Percentiles rank a stretch among this genome's conserved stretches.
Evolutionary conservation across 2,329 filamentous ascomycete genomes (phyloP).

Genomic region (Pseudopithomyces maydicus): DNA sequence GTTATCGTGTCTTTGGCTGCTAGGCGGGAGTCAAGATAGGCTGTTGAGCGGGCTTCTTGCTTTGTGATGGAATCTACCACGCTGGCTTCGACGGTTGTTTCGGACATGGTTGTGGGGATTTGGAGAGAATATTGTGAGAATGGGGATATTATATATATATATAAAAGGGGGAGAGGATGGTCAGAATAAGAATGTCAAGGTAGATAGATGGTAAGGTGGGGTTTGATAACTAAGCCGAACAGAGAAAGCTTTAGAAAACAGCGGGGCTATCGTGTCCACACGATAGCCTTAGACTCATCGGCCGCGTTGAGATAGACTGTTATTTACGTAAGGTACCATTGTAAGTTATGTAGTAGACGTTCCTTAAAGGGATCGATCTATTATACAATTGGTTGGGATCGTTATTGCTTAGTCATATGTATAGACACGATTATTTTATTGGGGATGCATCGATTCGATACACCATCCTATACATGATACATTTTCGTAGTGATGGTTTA

Average conservation of each 20-base stretch:
- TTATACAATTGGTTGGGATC: too few species aligned
- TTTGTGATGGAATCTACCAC: constrained; percentile 7
- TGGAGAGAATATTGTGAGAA: not conserved
- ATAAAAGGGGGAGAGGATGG: not conserved
- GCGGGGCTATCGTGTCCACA: not conserved
- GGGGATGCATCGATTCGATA: too few species aligned
- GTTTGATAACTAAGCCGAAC: not conserved
- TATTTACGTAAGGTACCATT: not conserved
- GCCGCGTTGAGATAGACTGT: not conserved
- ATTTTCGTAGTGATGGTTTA: too few species aligned
- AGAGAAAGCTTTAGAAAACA: not conserved
- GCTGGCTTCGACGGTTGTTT: not conserved
- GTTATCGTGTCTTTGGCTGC: constrained; percentile 13
- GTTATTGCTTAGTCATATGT: too few species aligned
- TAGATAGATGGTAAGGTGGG: not conserved
- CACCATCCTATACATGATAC: too few species aligned
- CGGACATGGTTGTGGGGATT: not conserved
- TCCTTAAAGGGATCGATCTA: too few species aligned
- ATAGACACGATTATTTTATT: too few species aligned
- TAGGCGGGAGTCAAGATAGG: constrained; percentile 44
- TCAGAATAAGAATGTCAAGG: not conserved
- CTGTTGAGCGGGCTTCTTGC: constrained; percentile 40
- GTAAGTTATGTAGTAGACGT: not conserved
- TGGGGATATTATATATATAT: not conserved
- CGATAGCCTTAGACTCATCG: not conserved